phyloP scores from a whole-genome alignment of 169 alveolate genomes.

The Hammondia hammondi region DNA sequence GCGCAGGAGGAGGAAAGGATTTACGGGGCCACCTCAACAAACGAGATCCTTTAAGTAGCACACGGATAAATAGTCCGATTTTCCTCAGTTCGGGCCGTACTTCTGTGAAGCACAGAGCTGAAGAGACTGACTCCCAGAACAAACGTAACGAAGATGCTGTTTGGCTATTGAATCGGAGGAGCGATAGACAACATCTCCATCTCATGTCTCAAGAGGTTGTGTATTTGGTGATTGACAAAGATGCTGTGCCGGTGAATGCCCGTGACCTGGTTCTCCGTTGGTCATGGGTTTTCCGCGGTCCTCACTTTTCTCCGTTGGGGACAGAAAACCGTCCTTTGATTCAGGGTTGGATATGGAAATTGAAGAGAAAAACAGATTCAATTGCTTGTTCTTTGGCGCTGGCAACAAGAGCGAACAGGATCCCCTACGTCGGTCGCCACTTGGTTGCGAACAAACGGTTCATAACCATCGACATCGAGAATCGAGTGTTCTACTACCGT shows the following conservation, averaged over 20 bases:
- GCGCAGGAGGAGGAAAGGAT: too few species aligned
- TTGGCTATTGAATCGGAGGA: too few species aligned
- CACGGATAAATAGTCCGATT: too few species aligned
- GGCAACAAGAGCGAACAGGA: neutral
- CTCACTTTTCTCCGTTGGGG: neutral
- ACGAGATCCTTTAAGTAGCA: too few species aligned
- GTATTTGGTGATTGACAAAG: neutral
- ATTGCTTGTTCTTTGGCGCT: neutral
- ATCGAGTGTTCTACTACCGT: neutral
- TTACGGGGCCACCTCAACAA: too few species aligned
- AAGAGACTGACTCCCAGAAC: too few species aligned
- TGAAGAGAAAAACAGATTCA: neutral
- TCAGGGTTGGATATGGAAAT: constrained; percentile 7
- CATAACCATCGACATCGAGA: neutral
- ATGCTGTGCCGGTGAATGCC: neutral
- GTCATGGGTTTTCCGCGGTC: neutral
- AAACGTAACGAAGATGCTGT: too few species aligned
- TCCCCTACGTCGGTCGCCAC: neutral
- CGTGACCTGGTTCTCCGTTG: neutral
- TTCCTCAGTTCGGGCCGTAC: too few species aligned
- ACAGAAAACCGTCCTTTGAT: neutral
- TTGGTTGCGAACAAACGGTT: constrained; percentile 20
- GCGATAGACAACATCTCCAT: neutral
- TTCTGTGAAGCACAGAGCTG: too few species aligned
- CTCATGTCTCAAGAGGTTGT: neutral